Conservation (phyloP, 768 basidiomycete genomes). For the Asterophora parasitica region DNA sequence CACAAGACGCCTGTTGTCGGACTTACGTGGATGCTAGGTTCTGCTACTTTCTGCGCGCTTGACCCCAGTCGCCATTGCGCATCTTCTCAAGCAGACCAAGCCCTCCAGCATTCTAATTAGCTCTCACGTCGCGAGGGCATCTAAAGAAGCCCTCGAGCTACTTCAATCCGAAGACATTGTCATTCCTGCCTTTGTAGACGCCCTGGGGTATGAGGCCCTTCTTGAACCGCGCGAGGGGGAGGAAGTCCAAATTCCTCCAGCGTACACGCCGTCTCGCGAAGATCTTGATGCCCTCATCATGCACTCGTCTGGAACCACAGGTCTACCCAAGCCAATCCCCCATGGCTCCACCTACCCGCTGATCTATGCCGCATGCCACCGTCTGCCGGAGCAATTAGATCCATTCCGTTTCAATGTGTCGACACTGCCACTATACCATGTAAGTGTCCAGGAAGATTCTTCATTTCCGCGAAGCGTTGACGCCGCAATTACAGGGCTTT, state of each 20-base stretch:
- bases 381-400: conserved; percentile 26
- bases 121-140: conserved; percentile 26
- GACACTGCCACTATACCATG: conserved; percentile 36
- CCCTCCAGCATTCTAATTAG: conserved; percentile 27
- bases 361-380: conserved; percentile 30
- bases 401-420: conserved; percentile 29
- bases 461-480: background rate
- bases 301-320: conserved; percentile 48
- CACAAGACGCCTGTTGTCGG: background rate
- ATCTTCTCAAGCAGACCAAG: conserved; percentile 27
- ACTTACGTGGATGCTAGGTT: conserved; percentile 18
- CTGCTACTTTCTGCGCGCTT: conserved; percentile 33
- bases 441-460: conserved; percentile 12
- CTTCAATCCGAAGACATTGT: conserved; percentile 12
- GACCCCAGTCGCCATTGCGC: conserved; percentile 29
- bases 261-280: conserved; percentile 19
- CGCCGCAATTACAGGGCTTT: conserved; percentile 25
- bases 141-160: conserved; percentile 23
- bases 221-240: conserved; percentile 16
- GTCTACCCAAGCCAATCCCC: conserved; percentile 43
- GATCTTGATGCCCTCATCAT: conserved; percentile 39
- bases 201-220: conserved; percentile 26
- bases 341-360: conserved; percentile 31
- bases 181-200: conserved; percentile 20
- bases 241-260: conserved; percentile 21